These are phyloP conservation scores for Noccaea caerulescens DNA, from an alignment of 345 rosid genomes.

Conservation along the genomic window DNA sequence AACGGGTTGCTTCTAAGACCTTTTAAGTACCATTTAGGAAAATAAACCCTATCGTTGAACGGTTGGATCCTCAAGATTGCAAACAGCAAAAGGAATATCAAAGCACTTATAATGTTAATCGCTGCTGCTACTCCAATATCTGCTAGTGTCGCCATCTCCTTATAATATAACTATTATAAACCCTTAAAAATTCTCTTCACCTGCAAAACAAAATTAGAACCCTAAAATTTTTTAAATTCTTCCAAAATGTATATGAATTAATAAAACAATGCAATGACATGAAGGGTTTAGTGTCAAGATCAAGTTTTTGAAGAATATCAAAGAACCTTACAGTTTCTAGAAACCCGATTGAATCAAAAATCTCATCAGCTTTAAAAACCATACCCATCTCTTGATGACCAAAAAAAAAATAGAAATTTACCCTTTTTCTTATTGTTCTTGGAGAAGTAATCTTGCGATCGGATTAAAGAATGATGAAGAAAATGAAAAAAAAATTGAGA, in stretches of 20 bases:
- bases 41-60: conserved; percentile 87
- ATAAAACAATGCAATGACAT: neutral
- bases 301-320: conserved; percentile 13
- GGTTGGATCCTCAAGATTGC: conserved; percentile 89
- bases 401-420: neutral
- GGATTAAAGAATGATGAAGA: neutral
- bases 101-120: conserved; percentile 67
- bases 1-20: conserved; percentile 71
- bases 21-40: conserved; percentile 92
- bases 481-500: neutral
- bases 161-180: neutral
- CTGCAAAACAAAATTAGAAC: conserved; percentile 18
- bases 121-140: conserved; percentile 87
- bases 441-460: conserved; percentile 12
- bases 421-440: conserved; percentile 7
- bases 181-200: conserved; percentile 16
- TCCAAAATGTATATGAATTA: neutral
- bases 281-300: conserved; percentile 5
- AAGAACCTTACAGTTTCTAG: neutral
- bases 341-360: neutral
- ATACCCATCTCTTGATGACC: conserved; percentile 9
- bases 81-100: conserved; percentile 71
- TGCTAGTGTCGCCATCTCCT: conserved; percentile 71
- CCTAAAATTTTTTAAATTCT: neutral
- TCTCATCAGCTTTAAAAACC: neutral